Base-by-base conservation (phyloP, 1,284 basidiomycete species). In the Porogramme epimiltina region DNA sequence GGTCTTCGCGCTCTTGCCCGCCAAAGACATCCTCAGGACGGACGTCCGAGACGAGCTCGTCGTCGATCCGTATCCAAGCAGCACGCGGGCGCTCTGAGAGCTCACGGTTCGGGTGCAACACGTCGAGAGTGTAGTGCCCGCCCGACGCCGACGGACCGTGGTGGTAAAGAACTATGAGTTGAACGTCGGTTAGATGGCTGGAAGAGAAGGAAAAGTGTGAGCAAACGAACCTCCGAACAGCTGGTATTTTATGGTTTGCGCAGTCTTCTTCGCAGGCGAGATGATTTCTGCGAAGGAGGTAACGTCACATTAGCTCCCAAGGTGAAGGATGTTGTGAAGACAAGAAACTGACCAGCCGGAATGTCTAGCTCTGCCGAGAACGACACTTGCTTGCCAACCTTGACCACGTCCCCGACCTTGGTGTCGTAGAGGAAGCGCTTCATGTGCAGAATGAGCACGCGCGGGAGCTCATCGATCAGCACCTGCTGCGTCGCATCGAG, bases 41-140 rank as follows among this genome's bases (percentile, higher is more conserved):
- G 37, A 95, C 79, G 54, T 91, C 85, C 26, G 84, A 84, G n/a
- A 93, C 89, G 4, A 87, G 73, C 69, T 96, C 94, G 65, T 98
- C 95, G 70, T 98, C 95, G 51, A 98, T 91, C 56, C 95, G 87
- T 52, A 97, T 80, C 96, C 93, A 98, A 19, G 79, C 86, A 64
- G 87, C 81, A 3, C 79, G 71, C 22, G 69, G 70, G 45, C 67
- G 66, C 20, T 70, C 67, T 59, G 65, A 69, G 42, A 76, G 70
- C 62, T 82, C 83, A 13, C 84, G 81, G 60, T 85, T 84, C 19
- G 92, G 89, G 55, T 93, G 88, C 8, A 95, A 74, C 1, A 97
- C 91, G 58, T 95, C 90, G 40, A 97, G 84, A 1, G 95, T 99
- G 74, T 98, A 99, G 70, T 98, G 95, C 0, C 96, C 96, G 6